Conservation (phyloP, 2,329 filamentous ascomycete genomes). For the Coniochaeta ligniaria region DNA sequence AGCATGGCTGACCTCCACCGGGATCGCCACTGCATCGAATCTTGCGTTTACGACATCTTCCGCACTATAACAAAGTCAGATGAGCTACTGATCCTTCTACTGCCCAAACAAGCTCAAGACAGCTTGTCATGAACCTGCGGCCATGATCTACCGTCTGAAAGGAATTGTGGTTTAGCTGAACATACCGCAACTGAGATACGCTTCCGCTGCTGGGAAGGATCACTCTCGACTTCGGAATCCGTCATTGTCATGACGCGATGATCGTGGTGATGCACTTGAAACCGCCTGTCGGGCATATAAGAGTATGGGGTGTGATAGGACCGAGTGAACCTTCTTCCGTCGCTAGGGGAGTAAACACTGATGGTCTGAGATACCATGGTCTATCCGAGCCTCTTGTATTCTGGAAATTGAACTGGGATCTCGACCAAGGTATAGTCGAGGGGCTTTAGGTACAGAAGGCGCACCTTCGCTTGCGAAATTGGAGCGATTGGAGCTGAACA, state of each 20-base stretch:
- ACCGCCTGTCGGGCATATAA: background rate
- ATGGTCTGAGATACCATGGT: background rate
- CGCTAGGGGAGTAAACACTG: background rate
- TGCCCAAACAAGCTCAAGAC: too few relatives aligned
- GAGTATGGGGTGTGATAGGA: background rate
- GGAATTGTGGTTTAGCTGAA: constrained; percentile 5
- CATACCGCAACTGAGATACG: constrained; percentile 53
- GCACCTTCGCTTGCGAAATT: background rate
- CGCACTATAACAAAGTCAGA: constrained; percentile 54
- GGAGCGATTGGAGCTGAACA: background rate
- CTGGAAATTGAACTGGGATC: background rate
- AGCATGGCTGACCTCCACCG: constrained; percentile 69
- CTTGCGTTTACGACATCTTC: constrained; percentile 84
- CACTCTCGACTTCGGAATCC: constrained; percentile 31
- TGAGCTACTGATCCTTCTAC: background rate
- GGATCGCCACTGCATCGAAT: constrained; percentile 88
- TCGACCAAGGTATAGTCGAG: background rate
- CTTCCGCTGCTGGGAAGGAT: constrained; percentile 42
- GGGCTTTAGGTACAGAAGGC: background rate
- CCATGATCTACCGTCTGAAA: background rate
- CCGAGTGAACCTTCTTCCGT: background rate
- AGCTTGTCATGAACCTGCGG: background rate
- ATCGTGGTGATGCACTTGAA: background rate
- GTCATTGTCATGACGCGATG: constrained; percentile 28
- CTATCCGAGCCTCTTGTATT: background rate